Conservation (phyloP, 352 stramenopile species). For the Pythium apleroticum region DNA sequence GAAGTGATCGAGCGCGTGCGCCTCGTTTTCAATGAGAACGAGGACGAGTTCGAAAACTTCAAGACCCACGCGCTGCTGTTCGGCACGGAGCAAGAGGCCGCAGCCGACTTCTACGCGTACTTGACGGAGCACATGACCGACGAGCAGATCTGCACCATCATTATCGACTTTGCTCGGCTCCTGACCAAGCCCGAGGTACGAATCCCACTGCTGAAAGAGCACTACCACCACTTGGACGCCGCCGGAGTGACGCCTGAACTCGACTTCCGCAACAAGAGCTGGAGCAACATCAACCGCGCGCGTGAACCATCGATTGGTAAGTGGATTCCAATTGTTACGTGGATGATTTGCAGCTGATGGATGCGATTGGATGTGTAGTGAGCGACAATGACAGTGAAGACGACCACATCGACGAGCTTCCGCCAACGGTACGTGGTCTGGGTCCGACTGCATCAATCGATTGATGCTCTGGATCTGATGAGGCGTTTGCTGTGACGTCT, state of each 20-base stretch:
- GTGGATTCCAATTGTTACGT: slow-evolving; percentile 1
- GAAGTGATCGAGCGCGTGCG: slow-evolving; percentile 67
- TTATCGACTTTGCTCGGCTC: slow-evolving; percentile 79
- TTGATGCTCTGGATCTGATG: not conserved
- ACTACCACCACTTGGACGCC: slow-evolving; percentile 52
- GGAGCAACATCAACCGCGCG: slow-evolving; percentile 41
- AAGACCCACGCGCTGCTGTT: slow-evolving; percentile 77
- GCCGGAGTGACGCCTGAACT: slow-evolving; percentile 6
- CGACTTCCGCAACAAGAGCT: slow-evolving; percentile 61
- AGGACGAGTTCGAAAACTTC: slow-evolving; percentile 73
- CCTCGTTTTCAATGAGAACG: slow-evolving; percentile 40
- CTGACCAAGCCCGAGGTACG: slow-evolving; percentile 57
- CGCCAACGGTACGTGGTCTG: slow-evolving; percentile 47
- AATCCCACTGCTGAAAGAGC: slow-evolving; percentile 67
- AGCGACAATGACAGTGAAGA: slow-evolving; percentile 48
- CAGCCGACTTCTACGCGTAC: slow-evolving; percentile 69
- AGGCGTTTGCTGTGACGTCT: not conserved
- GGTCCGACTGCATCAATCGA: not conserved
- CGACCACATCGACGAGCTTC: slow-evolving; percentile 70
- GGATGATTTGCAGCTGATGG: not conserved
- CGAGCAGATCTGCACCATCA: slow-evolving; percentile 60
- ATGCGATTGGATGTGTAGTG: not conserved
- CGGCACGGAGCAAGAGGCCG: slow-evolving; percentile 64
- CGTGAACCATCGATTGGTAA: slow-evolving; percentile 38
- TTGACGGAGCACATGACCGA: slow-evolving; percentile 52